Percentiles rank a stretch among this genome's conserved stretches.
phyloP scores from a whole-genome alignment of 345 rosid genomes.

The Odontarrhena argentea region DNA sequence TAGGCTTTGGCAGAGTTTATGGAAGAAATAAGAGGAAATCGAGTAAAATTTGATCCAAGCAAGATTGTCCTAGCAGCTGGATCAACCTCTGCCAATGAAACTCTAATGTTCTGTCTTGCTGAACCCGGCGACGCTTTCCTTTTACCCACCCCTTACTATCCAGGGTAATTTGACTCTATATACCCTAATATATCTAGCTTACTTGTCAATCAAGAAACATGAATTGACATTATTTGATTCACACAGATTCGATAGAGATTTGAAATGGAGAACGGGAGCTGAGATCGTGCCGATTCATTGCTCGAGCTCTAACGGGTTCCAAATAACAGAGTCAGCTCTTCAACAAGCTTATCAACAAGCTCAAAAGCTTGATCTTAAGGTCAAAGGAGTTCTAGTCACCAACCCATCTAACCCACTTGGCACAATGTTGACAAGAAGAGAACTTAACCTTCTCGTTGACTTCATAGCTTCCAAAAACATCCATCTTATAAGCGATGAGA shows the following conservation, averaged over 20 bases:
- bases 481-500: constrained; percentile 78
- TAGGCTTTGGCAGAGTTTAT: constrained; percentile 73
- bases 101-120: constrained; percentile 69
- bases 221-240: background rate
- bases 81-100: constrained; percentile 78
- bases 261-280: constrained; percentile 63
- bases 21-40: constrained; percentile 74
- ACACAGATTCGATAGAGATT: constrained; percentile 64
- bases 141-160: constrained; percentile 77
- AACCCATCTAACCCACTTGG: constrained; percentile 84
- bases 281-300: constrained; percentile 61
- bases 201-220: constrained; percentile 26
- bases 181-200: background rate
- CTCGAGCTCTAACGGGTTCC: constrained; percentile 52
- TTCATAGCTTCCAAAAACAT: constrained; percentile 55
- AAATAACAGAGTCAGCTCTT: constrained; percentile 59
- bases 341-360: constrained; percentile 65
- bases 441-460: constrained; percentile 59
- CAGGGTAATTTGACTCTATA: constrained; percentile 53
- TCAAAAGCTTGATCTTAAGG: constrained; percentile 51
- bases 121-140: constrained; percentile 74
- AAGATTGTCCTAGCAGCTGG: constrained; percentile 71
- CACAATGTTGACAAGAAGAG: constrained; percentile 53
- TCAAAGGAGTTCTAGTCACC: constrained; percentile 74
- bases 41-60: constrained; percentile 56